Evolutionary conservation across 1,284 basidiomycete species (phyloP).

Genomic region (Sporisorium iseilematis-ciliati): DNA sequence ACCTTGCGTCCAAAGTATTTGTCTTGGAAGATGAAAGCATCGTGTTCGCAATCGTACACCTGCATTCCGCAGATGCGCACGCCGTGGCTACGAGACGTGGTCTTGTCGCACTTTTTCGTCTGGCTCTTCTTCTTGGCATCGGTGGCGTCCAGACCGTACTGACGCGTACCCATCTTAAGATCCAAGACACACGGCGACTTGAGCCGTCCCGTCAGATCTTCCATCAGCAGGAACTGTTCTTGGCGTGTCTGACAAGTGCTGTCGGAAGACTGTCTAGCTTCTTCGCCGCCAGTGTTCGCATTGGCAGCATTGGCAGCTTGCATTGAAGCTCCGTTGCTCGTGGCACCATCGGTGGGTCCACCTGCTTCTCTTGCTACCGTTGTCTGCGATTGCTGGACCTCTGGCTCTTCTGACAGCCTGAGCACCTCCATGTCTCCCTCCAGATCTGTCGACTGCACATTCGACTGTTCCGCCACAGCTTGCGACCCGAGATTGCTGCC

Average conservation of each 20-base stretch:
- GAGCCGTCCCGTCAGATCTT: slow-evolving; percentile 94
- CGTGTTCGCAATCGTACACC: slow-evolving; percentile 74
- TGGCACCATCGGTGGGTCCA: background rate
- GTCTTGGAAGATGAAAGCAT: slow-evolving; percentile 91
- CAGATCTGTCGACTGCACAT: slow-evolving; percentile 5
- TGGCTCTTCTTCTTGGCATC: slow-evolving; percentile 95
- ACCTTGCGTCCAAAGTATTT: slow-evolving; percentile 96
- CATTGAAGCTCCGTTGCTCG: background rate
- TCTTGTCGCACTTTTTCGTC: slow-evolving; percentile 96
- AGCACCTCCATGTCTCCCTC: slow-evolving; percentile 27
- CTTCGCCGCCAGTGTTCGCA: background rate
- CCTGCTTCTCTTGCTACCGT: background rate
- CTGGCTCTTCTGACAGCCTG: slow-evolving; percentile 25
- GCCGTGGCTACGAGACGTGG: slow-evolving; percentile 89
- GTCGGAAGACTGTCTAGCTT: slow-evolving; percentile 7
- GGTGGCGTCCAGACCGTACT: slow-evolving; percentile 96
- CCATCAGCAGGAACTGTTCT: slow-evolving; percentile 98
- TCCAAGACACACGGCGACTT: slow-evolving; percentile 96
- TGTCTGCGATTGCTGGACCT: background rate
- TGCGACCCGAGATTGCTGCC: slow-evolving; percentile 16
- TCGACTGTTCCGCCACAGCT: slow-evolving; percentile 1
- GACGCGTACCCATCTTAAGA: slow-evolving; percentile 98
- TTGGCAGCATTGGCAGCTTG: background rate
- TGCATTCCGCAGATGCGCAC: slow-evolving; percentile 99
- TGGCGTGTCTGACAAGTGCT: slow-evolving; percentile 75